A percentile compares a stretch with the other conserved stretches of the same genome.
Evolutionary conservation across 495 filamentous ascomycete species (phyloP).

Genomic region (Tuber microsphaerosporum): DNA sequence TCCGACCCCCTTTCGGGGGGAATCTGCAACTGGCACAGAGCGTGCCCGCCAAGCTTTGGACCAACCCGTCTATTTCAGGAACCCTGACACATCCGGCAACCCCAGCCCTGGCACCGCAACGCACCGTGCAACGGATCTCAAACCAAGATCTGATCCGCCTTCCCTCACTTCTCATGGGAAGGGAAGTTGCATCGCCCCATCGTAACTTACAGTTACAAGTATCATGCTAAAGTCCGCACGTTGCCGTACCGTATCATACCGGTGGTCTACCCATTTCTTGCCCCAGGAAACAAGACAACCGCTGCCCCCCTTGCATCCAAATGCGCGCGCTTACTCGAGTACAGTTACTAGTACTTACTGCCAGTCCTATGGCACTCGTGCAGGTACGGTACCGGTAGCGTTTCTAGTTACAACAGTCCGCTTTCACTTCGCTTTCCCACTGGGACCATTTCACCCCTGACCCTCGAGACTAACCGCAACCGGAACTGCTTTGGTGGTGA

Average conservation of each 20-base stretch:
- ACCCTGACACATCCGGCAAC: background rate
- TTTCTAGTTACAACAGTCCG: background rate
- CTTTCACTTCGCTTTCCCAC: background rate
- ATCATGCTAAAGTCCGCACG: background rate
- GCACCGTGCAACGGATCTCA: background rate
- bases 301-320: background rate
- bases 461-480: background rate
- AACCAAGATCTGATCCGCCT: background rate
- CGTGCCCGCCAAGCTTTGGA: background rate
- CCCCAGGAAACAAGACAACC: background rate
- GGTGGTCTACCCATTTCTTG: background rate
- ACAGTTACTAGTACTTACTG: background rate
- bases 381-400: background rate
- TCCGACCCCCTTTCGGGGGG: background rate
- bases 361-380: background rate
- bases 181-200: background rate
- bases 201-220: background rate
- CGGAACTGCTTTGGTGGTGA: background rate
- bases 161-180: background rate
- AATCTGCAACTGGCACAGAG: background rate
- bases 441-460: background rate
- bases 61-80: conserved; percentile 1
- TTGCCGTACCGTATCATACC: no score
- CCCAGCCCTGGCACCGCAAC: background rate
- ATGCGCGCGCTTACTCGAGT: conserved; percentile 2